phyloP scores from a whole-genome alignment of 495 filamentous ascomycete genomes.

The Neurospora sp. region DNA sequence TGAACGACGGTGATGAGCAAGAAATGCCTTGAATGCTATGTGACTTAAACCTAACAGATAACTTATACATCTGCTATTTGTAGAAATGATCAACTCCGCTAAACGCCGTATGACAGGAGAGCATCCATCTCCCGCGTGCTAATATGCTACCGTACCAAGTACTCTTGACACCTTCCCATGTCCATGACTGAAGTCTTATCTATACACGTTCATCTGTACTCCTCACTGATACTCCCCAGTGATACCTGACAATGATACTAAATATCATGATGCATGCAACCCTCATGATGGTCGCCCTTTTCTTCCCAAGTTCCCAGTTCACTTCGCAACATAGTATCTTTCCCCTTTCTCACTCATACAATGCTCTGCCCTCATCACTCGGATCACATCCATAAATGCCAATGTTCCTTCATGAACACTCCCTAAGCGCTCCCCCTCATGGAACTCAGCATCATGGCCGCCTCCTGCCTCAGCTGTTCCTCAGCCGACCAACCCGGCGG shows the following conservation, averaged over 20 bases:
- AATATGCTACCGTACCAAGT: neutral
- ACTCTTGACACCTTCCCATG: too few species aligned
- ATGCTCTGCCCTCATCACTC: neutral
- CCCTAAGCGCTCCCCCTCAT: slow-evolving; percentile 5
- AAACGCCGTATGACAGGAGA: neutral
- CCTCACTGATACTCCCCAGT: neutral
- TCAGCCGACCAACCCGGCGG: slow-evolving; percentile 8
- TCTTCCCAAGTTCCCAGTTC: too few species aligned
- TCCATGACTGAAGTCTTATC: neutral
- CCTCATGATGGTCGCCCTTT: neutral
- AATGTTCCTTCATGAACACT: neutral
- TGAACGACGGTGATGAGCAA: too few species aligned
- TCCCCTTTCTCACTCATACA: too few species aligned
- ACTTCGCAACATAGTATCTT: too few species aligned
- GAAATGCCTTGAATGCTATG: too few species aligned
- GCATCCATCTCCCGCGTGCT: neutral
- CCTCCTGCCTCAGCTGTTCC: slow-evolving; percentile 17
- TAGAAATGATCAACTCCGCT: neutral
- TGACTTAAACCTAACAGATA: too few species aligned
- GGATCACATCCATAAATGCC: neutral
- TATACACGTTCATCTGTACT: neutral
- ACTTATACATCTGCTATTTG: too few species aligned
- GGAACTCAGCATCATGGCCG: slow-evolving; percentile 13
- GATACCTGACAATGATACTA: neutral
- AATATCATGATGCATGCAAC: neutral